Percentiles rank a stretch among this genome's conserved stretches.
phyloP scores from a whole-genome alignment of 495 filamentous ascomycete genomes.

The Xylaria grammica region DNA sequence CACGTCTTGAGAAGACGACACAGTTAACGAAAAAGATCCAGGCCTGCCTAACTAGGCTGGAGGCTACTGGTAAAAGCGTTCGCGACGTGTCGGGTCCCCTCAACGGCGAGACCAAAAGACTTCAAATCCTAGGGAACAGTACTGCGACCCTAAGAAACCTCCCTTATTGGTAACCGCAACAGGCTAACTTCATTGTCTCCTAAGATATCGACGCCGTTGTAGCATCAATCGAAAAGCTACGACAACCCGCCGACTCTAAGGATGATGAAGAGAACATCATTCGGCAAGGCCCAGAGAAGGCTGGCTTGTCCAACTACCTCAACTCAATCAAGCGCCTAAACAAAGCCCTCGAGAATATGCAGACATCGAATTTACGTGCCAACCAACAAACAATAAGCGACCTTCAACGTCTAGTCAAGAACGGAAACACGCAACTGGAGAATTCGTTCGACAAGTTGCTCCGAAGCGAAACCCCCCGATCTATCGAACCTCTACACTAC shows the following conservation, averaged over 20 bases:
- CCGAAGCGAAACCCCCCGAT: slow-evolving; percentile 66
- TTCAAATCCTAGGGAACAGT: slow-evolving; percentile 84
- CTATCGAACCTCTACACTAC: slow-evolving; percentile 88
- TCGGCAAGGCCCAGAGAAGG: slow-evolving; percentile 78
- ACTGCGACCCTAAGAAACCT: slow-evolving; percentile 11
- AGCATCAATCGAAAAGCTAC: slow-evolving; percentile 83
- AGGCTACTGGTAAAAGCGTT: slow-evolving; percentile 85
- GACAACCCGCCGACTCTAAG: slow-evolving; percentile 86
- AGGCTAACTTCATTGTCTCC: slow-evolving; percentile 17
- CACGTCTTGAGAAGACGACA: slow-evolving; percentile 65
- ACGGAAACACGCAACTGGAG: slow-evolving; percentile 81
- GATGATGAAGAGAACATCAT: slow-evolving; percentile 90
- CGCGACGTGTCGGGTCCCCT: slow-evolving; percentile 91
- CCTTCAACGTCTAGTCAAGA: slow-evolving; percentile 73
- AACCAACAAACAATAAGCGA: slow-evolving; percentile 90
- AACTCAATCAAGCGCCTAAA: slow-evolving; percentile 86
- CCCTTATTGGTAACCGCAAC: neutral
- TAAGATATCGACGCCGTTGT: slow-evolving; percentile 83
- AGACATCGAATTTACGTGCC: slow-evolving; percentile 82
- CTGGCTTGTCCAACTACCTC: slow-evolving; percentile 83
- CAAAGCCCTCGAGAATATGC: slow-evolving; percentile 78
- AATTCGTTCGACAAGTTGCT: slow-evolving; percentile 77
- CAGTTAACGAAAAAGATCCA: slow-evolving; percentile 92
- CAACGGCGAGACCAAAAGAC: slow-evolving; percentile 86
- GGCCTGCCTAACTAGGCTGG: slow-evolving; percentile 80